Base-by-base conservation (phyloP, 2,329 filamentous ascomycete species). In the Xenoacremonium recifei region DNA sequence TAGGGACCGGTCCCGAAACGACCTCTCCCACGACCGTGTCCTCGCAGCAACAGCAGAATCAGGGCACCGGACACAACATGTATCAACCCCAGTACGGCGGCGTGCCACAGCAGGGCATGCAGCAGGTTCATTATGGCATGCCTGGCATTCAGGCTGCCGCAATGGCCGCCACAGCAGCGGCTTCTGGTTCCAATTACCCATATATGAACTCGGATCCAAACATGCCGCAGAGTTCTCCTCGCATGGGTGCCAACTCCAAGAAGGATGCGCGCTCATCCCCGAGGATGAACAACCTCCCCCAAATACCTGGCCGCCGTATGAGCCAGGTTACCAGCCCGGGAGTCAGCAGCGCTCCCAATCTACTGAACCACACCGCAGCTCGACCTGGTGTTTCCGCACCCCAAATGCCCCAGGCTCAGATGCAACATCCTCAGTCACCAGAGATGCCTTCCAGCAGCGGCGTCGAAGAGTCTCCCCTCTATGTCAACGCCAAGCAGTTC, bases 401-500 rank as follows among this genome's bases (percentile, higher is more conserved):
- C 20, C 74, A 82, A 35, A 80, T 82, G 71, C 67, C 77, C 9
- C 71, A 80, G 9, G 74, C 79, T 7, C 85, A 85, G 49, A 84
- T 85, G 68, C 82, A 81, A 45, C 79, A 80, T 34, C 79, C 81
- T 4, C 83, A 88, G 49, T 92, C 89, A 1, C 88, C 89, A 6
- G 91, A 96, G 62, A 81, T 93, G 57, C 79, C 86, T 1, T 73
- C 85, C 3, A 75, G 77, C 12, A 78, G 79, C 13, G 79, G 79
- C 12, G 82, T 84, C 4, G 93, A 97, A 64, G 93, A 99, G 62
- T 92, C 92, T 1, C 93, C 93, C 0, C 73, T 99, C 1, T 99
- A 99, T 57, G 93, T 99, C 59, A 99, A 99, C 59, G 93, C 93
- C 5, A 99, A 99, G 66, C 93, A 99, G 60, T 99, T 99, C 56